A percentile compares a stretch with the other conserved stretches of the same genome.
phyloP scores from a whole-genome alignment of 768 basidiomycete genomes.

The Mycena venus region DNA sequence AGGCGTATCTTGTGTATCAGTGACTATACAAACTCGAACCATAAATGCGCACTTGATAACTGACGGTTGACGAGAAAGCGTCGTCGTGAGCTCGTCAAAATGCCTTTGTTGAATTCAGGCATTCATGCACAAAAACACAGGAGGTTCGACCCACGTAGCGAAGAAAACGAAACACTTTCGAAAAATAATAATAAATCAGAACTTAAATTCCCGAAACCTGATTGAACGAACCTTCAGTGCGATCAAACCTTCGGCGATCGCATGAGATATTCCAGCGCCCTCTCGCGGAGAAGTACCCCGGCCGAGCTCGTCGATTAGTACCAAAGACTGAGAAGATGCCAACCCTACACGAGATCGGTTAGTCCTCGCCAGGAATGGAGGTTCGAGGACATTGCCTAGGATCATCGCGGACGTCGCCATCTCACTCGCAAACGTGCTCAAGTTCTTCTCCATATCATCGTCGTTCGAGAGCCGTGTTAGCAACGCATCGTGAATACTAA shows the following conservation, averaged over 20 bases:
- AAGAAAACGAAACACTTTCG: constrained; percentile 89
- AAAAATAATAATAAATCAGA: too few relatives aligned
- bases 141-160: constrained; percentile 72
- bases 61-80: constrained; percentile 81
- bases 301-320: constrained; percentile 94
- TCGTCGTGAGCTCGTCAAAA: constrained; percentile 83
- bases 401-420: constrained; percentile 96
- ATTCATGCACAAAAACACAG: too few relatives aligned
- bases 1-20: too few relatives aligned
- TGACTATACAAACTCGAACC: too few relatives aligned
- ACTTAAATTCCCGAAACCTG: too few relatives aligned
- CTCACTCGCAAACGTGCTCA: constrained; percentile 96
- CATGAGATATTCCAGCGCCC: constrained; percentile 86
- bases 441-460: constrained; percentile 88
- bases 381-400: constrained; percentile 62
- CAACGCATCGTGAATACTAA: constrained; percentile 84
- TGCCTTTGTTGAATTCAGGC: constrained; percentile 61
- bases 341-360: constrained; percentile 64
- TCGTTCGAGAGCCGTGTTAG: constrained; percentile 94
- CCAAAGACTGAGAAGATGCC: constrained; percentile 76
- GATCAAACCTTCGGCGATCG: constrained; percentile 85
- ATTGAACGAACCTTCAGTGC: constrained; percentile 75
- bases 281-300: constrained; percentile 90
- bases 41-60: constrained; percentile 77
- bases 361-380: background rate